Conservation (phyloP, 1,139 yeast genomes). For the Yamadazyma dendronema region DNA sequence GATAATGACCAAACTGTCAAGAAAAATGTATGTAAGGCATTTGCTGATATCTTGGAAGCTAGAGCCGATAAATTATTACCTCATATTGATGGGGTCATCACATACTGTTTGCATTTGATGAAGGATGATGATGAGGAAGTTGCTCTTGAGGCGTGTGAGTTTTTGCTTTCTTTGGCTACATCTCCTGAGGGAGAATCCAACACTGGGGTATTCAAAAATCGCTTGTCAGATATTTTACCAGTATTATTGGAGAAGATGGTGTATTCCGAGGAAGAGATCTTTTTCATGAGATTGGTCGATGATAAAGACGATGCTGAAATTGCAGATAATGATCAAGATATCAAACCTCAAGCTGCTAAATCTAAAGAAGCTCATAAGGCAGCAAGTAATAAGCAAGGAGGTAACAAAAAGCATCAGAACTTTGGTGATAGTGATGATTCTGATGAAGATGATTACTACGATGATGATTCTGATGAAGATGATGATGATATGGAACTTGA, state of each 20-base stretch:
- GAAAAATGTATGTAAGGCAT: constrained; percentile 75
- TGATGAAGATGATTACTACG: constrained; percentile 49
- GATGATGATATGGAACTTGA: constrained; percentile 61
- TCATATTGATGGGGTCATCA: constrained; percentile 80
- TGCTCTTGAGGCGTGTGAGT: constrained; percentile 91
- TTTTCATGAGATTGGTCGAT: constrained; percentile 67
- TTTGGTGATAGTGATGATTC: constrained; percentile 19
- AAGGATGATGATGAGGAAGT: constrained; percentile 64
- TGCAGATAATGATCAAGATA: constrained; percentile 85
- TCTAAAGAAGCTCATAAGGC: constrained; percentile 61
- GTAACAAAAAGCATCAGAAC: constrained; percentile 8
- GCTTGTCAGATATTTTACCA: constrained; percentile 66
- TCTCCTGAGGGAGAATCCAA: constrained; percentile 47
- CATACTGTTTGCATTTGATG: constrained; percentile 81
- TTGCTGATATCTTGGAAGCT: constrained; percentile 68
- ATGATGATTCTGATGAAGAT: constrained; percentile 63
- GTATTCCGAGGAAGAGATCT: constrained; percentile 78
- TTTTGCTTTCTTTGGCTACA: constrained; percentile 74
- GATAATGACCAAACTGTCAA: constrained; percentile 63
- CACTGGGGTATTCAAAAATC: constrained; percentile 49
- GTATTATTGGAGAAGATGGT: constrained; percentile 80
- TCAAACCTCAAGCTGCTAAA: constrained; percentile 73
- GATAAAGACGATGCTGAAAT: constrained; percentile 63
- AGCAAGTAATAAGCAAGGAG: constrained; percentile 14
- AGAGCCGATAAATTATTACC: constrained; percentile 80